Evolutionary conservation across 495 filamentous ascomycete species (phyloP).

Genomic region (Daldinia concentrica): DNA sequence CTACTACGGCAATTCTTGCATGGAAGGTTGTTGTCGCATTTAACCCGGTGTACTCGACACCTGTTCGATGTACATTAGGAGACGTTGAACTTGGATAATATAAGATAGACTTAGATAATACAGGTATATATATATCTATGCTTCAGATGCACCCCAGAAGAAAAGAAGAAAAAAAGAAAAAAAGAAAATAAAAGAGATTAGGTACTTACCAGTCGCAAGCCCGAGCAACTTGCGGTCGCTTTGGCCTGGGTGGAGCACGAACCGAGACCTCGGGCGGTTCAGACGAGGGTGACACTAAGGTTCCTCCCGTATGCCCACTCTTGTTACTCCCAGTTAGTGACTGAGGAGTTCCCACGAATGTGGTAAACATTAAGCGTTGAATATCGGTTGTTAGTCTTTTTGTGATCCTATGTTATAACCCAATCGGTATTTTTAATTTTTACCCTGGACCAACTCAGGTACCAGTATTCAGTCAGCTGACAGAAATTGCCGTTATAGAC

Average conservation of each 20-base stretch:
- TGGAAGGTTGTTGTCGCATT: background rate
- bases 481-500: background rate
- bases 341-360: slow-evolving; percentile 9
- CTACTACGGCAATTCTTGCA: slow-evolving; percentile 1
- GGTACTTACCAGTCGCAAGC: slow-evolving; percentile 13
- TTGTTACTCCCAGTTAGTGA: slow-evolving; percentile 8
- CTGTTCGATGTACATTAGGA: background rate
- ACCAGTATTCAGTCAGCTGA: slow-evolving; percentile 1
- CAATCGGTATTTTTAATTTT: background rate
- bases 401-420: background rate
- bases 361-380: slow-evolving; percentile 9
- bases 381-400: background rate
- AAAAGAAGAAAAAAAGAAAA: background rate
- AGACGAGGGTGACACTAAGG: slow-evolving; percentile 5
- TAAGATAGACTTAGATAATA: background rate
- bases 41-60: slow-evolving; percentile 2
- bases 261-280: background rate
- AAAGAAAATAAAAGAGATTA: background rate
- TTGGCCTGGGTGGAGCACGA: slow-evolving; percentile 1
- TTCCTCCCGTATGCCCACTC: slow-evolving; percentile 2
- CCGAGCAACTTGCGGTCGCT: background rate
- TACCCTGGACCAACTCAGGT: background rate
- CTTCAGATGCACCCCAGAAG: background rate
- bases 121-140: background rate
- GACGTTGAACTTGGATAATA: background rate